These are phyloP conservation scores for Phaffomyces thermotolerans DNA, from an alignment of 805 yeast genomes.

Conservation along the genomic window DNA sequence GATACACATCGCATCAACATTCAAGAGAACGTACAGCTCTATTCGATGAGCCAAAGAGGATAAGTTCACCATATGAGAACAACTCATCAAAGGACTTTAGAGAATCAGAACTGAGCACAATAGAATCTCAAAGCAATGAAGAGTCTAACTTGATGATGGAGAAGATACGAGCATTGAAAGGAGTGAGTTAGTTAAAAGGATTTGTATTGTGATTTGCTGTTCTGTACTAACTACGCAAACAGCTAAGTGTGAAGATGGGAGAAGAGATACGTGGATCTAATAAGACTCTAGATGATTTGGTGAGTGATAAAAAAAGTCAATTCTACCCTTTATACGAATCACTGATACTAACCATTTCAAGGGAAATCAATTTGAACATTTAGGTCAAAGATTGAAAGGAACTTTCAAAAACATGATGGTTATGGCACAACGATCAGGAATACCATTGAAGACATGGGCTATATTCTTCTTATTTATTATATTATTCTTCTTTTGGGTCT, in stretches of 20 bases:
- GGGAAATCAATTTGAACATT: conserved; percentile 38
- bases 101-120: conserved; percentile 46
- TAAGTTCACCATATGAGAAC: conserved; percentile 37
- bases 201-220: neutral
- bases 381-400: conserved; percentile 40
- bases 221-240: neutral
- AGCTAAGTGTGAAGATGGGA: conserved; percentile 51
- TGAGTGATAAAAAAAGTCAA: conserved; percentile 7
- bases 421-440: conserved; percentile 58
- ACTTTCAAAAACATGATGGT: conserved; percentile 51
- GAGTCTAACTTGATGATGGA: conserved; percentile 47
- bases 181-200: conserved; percentile 19
- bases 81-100: conserved; percentile 33
- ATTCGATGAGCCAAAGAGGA: conserved; percentile 23
- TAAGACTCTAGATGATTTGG: conserved; percentile 35
- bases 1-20: conserved; percentile 7
- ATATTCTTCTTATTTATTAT: conserved; percentile 39
- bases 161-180: conserved; percentile 48
- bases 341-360: neutral
- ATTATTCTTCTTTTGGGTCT: conserved; percentile 44
- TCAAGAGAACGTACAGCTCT: conserved; percentile 16
- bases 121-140: conserved; percentile 63
- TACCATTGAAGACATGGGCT: conserved; percentile 60
- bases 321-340: no score
- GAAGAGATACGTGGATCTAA: conserved; percentile 53